Conservation (phyloP, 2,329 filamentous ascomycete genomes). For the Microsporum audouinii region DNA sequence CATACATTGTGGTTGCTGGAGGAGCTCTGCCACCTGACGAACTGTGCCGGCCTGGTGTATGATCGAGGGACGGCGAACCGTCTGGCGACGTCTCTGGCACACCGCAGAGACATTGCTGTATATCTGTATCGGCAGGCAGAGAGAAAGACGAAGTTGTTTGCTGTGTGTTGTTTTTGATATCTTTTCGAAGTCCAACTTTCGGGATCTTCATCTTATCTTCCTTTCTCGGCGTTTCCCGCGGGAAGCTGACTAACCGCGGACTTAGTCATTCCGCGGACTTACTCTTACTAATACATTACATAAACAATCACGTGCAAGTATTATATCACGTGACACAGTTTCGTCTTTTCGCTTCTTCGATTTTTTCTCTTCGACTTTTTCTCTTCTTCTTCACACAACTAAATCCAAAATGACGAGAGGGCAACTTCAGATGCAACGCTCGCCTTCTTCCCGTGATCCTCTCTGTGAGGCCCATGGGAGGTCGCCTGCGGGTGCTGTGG, state of each 20-base stretch:
- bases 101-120: background rate
- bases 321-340: background rate
- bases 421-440: conserved; percentile 46
- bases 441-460: conserved; percentile 35
- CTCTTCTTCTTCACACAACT: conserved; percentile 56
- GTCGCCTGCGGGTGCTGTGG: conserved; percentile 44
- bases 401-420: conserved; percentile 68
- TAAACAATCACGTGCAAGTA: background rate
- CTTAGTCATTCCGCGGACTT: background rate
- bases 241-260: background rate
- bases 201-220: background rate
- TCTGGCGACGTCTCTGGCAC: background rate
- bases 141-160: background rate
- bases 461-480: conserved; percentile 26
- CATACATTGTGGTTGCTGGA: conserved; percentile 33
- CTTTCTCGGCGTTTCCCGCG: background rate
- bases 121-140: background rate
- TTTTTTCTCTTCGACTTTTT: conserved; percentile 22
- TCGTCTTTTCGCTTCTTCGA: background rate
- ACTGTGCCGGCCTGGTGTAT: conserved; percentile 10
- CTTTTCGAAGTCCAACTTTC: background rate
- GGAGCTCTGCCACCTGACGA: conserved; percentile 28
- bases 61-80: background rate
- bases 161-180: background rate
- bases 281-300: background rate